Base-by-base conservation (phyloP, 345 rosid species). In the Corchorus capsularis region DNA sequence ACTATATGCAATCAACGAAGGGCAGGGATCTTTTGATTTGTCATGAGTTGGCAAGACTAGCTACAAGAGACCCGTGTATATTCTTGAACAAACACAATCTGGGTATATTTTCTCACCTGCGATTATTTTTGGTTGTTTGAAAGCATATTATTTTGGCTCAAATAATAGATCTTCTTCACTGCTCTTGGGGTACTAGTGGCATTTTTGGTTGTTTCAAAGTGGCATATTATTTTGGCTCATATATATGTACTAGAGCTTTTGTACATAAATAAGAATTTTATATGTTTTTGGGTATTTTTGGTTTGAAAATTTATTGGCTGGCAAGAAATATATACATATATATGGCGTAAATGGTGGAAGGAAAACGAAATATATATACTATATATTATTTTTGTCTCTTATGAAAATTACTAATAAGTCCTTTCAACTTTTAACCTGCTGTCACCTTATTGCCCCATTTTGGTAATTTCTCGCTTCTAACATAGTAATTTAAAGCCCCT, bases 11-110 rank as follows among this genome's bases (percentile, higher is more conserved):
- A 94, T 96, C 85, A 89, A 64, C 45, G 99, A 96, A 86, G 99
- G 99, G 80, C 98, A 94, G 82, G 99, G 98, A 71, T 96, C 99
- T 54, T 96, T 94, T 63, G 99, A 96, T 83, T 80, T 96, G 77
- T 96, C 99, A 41, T 96, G 87, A 90, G 83, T 73, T 74, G 7
- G 72, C 17, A 32, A 77, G 84, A 67, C 82, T 69, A 78, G 79
- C 80, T 39, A 54, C 72, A 19, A 27, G 27, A 27, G 22, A 57
- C 66, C 63, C 35, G 43, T 85, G 82, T 85, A 82, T 81, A 84
- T 74, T 69, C 43, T 55, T 54, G 81, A 72, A n/a, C 62, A 75
- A 27, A 75, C 57, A n/a, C 19, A 19, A 62, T 63, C 76, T n/a
- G 67, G 73, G 74, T 75, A 52, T 41, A 70, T 57, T 56, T 39